phyloP scores from a whole-genome alignment of 305 asterid species.

The Solanum hybrid region DNA sequence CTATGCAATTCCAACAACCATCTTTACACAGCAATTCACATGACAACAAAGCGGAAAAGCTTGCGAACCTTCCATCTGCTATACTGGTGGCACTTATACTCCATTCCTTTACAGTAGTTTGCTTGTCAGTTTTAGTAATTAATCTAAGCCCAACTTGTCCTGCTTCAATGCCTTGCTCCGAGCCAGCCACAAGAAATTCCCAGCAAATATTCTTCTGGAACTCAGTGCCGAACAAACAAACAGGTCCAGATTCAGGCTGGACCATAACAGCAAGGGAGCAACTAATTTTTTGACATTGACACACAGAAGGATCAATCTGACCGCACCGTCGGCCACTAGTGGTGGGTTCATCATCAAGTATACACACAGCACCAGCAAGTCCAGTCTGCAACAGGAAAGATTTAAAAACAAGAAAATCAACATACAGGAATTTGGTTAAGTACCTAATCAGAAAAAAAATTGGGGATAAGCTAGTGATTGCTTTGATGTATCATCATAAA shows the following conservation, averaged over 20 bases:
- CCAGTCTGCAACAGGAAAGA: conserved; percentile 61
- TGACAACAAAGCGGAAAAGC: not conserved
- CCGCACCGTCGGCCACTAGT: conserved; percentile 95
- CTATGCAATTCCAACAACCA: not conserved
- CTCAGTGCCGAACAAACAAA: conserved; percentile 94
- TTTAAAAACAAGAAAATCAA: conserved; percentile 6
- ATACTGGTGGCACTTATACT: conserved; percentile 83
- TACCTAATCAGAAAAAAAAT: not conserved
- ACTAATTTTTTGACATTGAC: conserved; percentile 76
- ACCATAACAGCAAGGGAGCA: conserved; percentile 85
- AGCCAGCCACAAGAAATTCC: conserved; percentile 97
- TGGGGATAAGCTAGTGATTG: not conserved
- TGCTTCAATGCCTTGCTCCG: conserved; percentile 99
- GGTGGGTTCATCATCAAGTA: conserved; percentile 98
- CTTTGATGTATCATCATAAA: not conserved
- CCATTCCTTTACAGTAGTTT: conserved; percentile 92
- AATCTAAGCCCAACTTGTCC: conserved; percentile 95
- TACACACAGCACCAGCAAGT: conserved; percentile 84
- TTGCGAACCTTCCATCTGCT: conserved; percentile 93
- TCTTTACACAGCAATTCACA: not conserved
- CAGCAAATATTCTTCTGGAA: conserved; percentile 78
- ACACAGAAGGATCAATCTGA: conserved; percentile 68
- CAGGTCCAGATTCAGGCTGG: conserved; percentile 98
- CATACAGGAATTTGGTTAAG: not conserved
- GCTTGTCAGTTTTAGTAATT: conserved; percentile 92